phyloP scores from a whole-genome alignment of 2,329 filamentous ascomycete species.

The Calonectria naviculata region DNA sequence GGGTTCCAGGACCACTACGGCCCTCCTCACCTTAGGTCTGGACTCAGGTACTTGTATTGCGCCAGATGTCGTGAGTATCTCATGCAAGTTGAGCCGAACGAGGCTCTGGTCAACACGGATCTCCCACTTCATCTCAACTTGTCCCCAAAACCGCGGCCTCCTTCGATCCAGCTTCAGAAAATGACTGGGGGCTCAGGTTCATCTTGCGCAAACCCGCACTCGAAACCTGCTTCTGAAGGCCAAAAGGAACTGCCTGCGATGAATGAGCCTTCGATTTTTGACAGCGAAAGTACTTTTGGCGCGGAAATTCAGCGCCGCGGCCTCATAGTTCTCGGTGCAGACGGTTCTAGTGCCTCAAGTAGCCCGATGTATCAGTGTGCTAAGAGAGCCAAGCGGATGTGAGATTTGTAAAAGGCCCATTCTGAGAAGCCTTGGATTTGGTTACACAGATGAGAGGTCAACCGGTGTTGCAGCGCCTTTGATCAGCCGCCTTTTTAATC shows the following conservation, averaged over 20 bases:
- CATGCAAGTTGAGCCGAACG: background rate
- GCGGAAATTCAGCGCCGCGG: background rate
- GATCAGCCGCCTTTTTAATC: background rate
- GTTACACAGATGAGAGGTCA: background rate
- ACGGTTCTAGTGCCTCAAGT: too few relatives aligned
- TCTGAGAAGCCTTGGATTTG: background rate
- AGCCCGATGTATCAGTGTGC: too few relatives aligned
- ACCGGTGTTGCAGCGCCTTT: background rate
- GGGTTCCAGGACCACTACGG: background rate
- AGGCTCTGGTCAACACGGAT: background rate
- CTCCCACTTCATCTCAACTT: background rate
- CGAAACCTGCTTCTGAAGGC: background rate
- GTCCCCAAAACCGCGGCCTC: background rate
- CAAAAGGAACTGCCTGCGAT: background rate
- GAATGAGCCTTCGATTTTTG: background rate
- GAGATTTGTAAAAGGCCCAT: background rate
- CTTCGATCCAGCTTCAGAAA: background rate
- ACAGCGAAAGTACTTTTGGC: background rate
- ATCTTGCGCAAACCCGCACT: background rate
- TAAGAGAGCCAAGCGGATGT: background rate
- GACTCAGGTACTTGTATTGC: slow-evolving; percentile 1
- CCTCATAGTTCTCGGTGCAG: background rate
- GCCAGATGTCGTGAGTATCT: background rate
- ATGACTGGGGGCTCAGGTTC: background rate
- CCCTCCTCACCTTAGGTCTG: background rate